Evolutionary conservation across 1,284 basidiomycete genomes (phyloP).

Genomic region (Sparassis latifolia): DNA sequence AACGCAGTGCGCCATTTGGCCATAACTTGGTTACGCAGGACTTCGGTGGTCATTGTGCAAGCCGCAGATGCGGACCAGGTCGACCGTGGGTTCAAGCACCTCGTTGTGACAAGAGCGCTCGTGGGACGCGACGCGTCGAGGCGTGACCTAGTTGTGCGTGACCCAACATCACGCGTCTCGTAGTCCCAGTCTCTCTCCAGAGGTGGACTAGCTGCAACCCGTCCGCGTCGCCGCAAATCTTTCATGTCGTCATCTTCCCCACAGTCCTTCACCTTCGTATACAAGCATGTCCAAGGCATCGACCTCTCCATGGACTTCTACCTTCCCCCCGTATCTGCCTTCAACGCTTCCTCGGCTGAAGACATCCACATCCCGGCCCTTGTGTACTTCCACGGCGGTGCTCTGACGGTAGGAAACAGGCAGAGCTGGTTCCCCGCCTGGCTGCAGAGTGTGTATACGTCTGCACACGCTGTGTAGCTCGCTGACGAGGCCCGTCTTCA

Average conservation of each 20-base stretch:
- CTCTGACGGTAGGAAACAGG: constrained; percentile 50
- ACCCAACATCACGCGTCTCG: no score
- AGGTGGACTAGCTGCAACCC: no score
- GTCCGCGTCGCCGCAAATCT: no score
- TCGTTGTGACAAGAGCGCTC: no score
- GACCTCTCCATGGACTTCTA: constrained; percentile 18
- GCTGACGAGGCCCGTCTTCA: constrained; percentile 6
- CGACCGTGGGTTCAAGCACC: not conserved
- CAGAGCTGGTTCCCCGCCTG: constrained; percentile 56
- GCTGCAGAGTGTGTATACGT: constrained; percentile 43
- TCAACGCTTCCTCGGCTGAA: not conserved
- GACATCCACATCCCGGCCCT: constrained; percentile 32
- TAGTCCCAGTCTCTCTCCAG: no score
- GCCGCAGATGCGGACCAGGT: not conserved
- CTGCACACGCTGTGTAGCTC: not conserved
- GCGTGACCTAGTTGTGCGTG: no score
- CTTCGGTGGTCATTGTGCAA: constrained; percentile 9
- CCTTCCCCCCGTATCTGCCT: constrained; percentile 7
- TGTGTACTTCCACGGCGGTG: constrained; percentile 61
- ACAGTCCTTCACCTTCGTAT: constrained; percentile 9
- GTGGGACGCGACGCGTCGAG: no score
- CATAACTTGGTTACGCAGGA: constrained; percentile 47
- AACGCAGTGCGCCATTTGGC: constrained; percentile 70
- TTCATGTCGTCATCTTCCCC: not conserved
- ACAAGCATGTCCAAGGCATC: constrained; percentile 12